phyloP scores from a whole-genome alignment of 306 rosid genomes.

The Castanea crenata region DNA sequence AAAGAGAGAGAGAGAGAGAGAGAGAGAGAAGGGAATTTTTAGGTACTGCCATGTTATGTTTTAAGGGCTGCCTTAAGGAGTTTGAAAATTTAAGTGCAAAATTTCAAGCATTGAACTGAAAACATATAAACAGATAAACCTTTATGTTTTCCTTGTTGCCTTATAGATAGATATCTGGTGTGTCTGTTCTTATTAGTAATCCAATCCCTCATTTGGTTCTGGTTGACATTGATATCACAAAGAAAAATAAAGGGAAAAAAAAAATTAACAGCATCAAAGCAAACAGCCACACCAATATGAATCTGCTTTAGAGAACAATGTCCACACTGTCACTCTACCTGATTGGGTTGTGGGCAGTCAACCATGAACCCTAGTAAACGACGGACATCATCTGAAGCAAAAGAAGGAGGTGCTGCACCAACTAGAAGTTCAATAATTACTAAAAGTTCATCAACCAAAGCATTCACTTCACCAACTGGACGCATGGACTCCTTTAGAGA shows the following conservation, averaged over 20 bases:
- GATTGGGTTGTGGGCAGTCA: constrained; percentile 93
- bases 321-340: constrained; percentile 47
- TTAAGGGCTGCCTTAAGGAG: too few relatives aligned
- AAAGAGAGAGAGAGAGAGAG: neutral
- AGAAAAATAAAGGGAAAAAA: neutral
- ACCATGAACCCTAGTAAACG: constrained; percentile 87
- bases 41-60: too few relatives aligned
- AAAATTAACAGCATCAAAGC: constrained; percentile 3
- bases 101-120: too few relatives aligned
- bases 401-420: constrained; percentile 73
- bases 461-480: constrained; percentile 92
- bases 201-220: too few relatives aligned
- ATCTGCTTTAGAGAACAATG: constrained; percentile 13
- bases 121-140: too few relatives aligned
- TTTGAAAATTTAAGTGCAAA: too few relatives aligned
- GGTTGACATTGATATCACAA: too few relatives aligned
- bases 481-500: constrained; percentile 61
- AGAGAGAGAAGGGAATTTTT: neutral
- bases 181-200: too few relatives aligned
- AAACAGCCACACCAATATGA: neutral
- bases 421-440: constrained; percentile 88
- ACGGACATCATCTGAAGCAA: constrained; percentile 74
- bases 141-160: too few relatives aligned
- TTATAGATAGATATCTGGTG: too few relatives aligned
- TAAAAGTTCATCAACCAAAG: constrained; percentile 94